Percentiles rank a stretch among this genome's conserved stretches.
Conservation (phyloP, 441 rosid genomes). For the Euphorbia corollata region DNA sequence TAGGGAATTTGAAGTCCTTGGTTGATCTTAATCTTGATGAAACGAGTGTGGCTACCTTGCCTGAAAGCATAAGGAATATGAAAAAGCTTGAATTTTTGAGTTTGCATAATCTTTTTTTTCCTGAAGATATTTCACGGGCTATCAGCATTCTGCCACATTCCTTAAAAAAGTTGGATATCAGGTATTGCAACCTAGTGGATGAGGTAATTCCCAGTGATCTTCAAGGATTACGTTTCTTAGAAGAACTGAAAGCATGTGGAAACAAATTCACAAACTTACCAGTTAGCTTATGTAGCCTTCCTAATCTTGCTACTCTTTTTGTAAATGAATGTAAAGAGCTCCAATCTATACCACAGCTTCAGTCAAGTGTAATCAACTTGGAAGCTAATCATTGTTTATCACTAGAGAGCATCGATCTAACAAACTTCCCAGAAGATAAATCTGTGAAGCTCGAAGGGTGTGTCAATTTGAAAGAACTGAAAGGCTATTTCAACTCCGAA, state of each 20-base stretch:
- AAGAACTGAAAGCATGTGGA: slow-evolving; percentile 7
- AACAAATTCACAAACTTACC: slow-evolving; percentile 15
- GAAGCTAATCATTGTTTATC: background rate
- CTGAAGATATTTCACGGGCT: too few relatives aligned
- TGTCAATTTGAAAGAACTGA: too few relatives aligned
- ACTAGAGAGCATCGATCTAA: background rate
- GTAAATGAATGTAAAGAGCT: slow-evolving; percentile 6
- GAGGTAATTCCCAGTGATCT: slow-evolving; percentile 13
- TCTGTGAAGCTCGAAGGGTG: too few relatives aligned
- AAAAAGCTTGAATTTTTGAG: background rate
- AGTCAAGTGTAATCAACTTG: background rate
- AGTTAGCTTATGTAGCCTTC: background rate
- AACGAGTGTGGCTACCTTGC: too few relatives aligned
- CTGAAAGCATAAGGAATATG: slow-evolving; percentile 4
- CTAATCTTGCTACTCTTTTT: background rate
- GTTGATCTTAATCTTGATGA: slow-evolving; percentile 2
- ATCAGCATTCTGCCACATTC: slow-evolving; percentile 6
- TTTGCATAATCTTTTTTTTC: too few relatives aligned
- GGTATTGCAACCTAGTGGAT: slow-evolving; percentile 11
- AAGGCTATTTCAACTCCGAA: too few relatives aligned
- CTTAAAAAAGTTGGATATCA: slow-evolving; percentile 4
- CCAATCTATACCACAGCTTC: slow-evolving; percentile 7
- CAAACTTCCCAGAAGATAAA: too few relatives aligned
- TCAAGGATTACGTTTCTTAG: background rate
- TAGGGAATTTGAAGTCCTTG: slow-evolving; percentile 12